Conservation (phyloP, 2,329 filamentous ascomycete species). For the Tolypocladium inflatum region DNA sequence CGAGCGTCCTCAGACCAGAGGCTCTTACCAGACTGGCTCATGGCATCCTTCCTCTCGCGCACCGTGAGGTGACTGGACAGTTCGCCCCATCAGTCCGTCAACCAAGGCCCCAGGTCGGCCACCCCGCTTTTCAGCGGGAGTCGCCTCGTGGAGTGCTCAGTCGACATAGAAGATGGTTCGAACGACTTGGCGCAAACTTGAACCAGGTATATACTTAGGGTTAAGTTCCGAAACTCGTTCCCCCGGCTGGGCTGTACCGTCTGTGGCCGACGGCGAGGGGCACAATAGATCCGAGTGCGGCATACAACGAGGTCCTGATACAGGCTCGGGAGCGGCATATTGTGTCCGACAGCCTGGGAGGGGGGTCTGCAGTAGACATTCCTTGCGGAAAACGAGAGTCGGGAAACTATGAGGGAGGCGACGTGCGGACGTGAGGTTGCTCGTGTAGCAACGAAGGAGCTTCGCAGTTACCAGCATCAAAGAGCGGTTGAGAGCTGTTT, state of each 20-base stretch:
- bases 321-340: conserved; percentile 55
- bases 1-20: conserved; percentile 64
- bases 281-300: conserved; percentile 35
- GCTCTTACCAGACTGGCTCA: conserved; percentile 71
- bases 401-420: conserved; percentile 76
- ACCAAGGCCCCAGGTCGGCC: conserved; percentile 18
- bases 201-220: conserved; percentile 76
- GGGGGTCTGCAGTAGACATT: conserved; percentile 46
- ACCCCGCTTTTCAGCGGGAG: conserved; percentile 42
- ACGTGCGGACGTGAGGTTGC: conserved; percentile 39
- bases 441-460: conserved; percentile 33
- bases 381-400: conserved; percentile 60
- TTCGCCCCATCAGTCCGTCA: conserved; percentile 39
- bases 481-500: background rate
- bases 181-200: conserved; percentile 68
- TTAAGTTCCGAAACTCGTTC: conserved; percentile 84
- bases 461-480: conserved; percentile 17
- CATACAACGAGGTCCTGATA: conserved; percentile 40
- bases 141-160: conserved; percentile 17
- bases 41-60: conserved; percentile 54
- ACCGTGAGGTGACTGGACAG: conserved; percentile 48
- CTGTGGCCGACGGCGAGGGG: conserved; percentile 22
- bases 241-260: conserved; percentile 36
- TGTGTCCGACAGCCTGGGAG: conserved; percentile 25
- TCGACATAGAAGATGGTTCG: conserved; percentile 55